Percentiles rank a stretch among this genome's conserved stretches.
These are phyloP conservation scores for Colletotrichum somersetense DNA, from an alignment of 2,329 filamentous ascomycete species.

Conservation along the genomic window DNA sequence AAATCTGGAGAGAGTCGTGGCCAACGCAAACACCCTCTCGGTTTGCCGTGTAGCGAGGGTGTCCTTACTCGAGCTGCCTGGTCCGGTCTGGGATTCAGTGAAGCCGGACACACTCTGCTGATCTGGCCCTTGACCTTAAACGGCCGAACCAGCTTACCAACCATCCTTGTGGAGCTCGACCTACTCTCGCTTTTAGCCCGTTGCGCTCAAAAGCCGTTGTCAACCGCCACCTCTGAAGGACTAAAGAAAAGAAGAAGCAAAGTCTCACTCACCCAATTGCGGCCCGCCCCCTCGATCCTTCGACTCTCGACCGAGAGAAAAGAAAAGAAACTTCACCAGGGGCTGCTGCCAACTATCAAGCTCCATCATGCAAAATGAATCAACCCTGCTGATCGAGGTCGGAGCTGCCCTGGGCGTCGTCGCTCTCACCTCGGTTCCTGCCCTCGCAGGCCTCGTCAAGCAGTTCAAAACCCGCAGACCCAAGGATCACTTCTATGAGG, in stretches of 20 bases:
- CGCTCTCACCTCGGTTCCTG: constrained; percentile 54
- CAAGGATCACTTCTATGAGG: constrained; percentile 69
- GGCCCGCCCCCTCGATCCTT: neutral
- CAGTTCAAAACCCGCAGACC: constrained; percentile 53
- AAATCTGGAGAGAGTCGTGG: neutral
- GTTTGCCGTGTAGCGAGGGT: neutral
- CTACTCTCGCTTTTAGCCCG: constrained; percentile 2
- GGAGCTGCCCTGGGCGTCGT: constrained; percentile 52
- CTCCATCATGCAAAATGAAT: constrained; percentile 39
- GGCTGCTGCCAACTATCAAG: neutral
- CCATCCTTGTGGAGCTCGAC: constrained; percentile 7
- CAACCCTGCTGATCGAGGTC: constrained; percentile 35
- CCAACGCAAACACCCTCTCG: constrained; percentile 8
- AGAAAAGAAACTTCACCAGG: neutral
- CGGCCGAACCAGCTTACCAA: constrained; percentile 11
- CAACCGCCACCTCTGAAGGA: neutral
- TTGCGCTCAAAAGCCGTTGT: neutral
- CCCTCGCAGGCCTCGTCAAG: constrained; percentile 49
- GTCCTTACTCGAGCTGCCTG: constrained; percentile 18
- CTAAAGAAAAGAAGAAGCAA: neutral
- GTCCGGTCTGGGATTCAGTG: constrained; percentile 2
- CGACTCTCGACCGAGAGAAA: neutral
- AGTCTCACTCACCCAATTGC: neutral
- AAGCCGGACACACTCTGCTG: constrained; percentile 20
- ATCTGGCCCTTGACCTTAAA: constrained; percentile 2